Evolutionary conservation across 495 filamentous ascomycete genomes (phyloP), one percentile per base, ranked within the genome.

Genomic region (Xylaria telfairii): DNA sequence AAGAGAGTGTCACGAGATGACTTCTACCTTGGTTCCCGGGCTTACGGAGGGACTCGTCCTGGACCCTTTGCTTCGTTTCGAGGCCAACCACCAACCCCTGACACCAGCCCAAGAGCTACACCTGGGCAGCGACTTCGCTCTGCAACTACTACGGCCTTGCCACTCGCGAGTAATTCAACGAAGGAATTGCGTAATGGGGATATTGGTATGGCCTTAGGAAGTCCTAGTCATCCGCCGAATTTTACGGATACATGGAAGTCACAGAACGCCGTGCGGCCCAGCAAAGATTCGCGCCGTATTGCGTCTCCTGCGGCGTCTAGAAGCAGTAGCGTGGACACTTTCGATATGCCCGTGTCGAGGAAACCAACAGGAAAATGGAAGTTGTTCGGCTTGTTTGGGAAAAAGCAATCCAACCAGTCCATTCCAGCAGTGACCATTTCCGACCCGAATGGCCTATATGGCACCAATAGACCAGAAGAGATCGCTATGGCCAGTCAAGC

Each of bases 191-290:
- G 65, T 59, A 72, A 78, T n/a, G 76, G 75, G 32, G 75, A 79
- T 65, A 90, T 89, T 63, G 88, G 88, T 19, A 87, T 90, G 86
- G 88, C 87, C 17, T 78, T 90, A 51, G 87, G 88, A 54, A 89
- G 88, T 69, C 87, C 88, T 64, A 75, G 78, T 41, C 62, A 60
- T 19, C 75, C 71, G 47, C 77, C 74, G 24, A 56, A 42, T 63
- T 69, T 47, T 28, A 69, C 68, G 54, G 57, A 57, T 64, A 65
- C 34, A 26, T 71, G 67, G 67, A 57, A 70, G 9, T 72, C 72
- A 1, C 75, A 73, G 30, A 24, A 44, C 32, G 71, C 61, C 61
- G 67, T 37, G 24, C 71, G 65, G 28, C 72, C 68, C 65, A 69
- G 65, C 60, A 69, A 72, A 65, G 59, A 62, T 32, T 67, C 63